phyloP scores from a whole-genome alignment of 148 eudicot species.

The Heliamphora exappendiculata region DNA sequence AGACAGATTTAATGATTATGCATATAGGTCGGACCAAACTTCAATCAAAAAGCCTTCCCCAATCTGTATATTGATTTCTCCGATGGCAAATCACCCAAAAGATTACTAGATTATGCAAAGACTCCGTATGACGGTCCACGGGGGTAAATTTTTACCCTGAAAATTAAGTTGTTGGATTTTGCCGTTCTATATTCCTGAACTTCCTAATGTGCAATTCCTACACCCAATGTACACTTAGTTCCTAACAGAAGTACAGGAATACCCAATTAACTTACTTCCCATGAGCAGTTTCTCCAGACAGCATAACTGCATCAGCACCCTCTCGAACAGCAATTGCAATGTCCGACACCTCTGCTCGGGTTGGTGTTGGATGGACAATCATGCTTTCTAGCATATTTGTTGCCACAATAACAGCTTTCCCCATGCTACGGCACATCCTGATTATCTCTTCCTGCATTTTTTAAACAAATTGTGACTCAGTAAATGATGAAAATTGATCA shows the following conservation, averaged over 20 bases:
- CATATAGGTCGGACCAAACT: background rate
- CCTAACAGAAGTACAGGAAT: background rate
- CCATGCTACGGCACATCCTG: slow-evolving; percentile 86
- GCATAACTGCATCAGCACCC: slow-evolving; percentile 99
- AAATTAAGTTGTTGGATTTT: background rate
- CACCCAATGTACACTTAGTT: background rate
- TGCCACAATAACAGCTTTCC: slow-evolving; percentile 96
- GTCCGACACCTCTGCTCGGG: slow-evolving; percentile 97
- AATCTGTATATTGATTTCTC: background rate
- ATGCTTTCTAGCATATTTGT: slow-evolving; percentile 99
- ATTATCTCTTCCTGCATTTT: slow-evolving; percentile 84
- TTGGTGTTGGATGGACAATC: slow-evolving; percentile 99
- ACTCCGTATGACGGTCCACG: background rate
- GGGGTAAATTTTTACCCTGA: background rate
- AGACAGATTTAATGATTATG: background rate
- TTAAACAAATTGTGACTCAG: background rate
- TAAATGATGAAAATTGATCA: background rate
- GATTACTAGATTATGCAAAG: background rate
- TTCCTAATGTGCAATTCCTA: background rate
- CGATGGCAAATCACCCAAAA: background rate
- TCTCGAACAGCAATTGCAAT: slow-evolving; percentile 97
- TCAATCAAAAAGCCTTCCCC: background rate
- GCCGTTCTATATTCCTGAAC: background rate
- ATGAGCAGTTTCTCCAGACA: slow-evolving; percentile 99
- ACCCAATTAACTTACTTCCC: slow-evolving; percentile 64